phyloP scores from a whole-genome alignment of 2,329 filamentous ascomycete species.

The Penicillium palitans region DNA sequence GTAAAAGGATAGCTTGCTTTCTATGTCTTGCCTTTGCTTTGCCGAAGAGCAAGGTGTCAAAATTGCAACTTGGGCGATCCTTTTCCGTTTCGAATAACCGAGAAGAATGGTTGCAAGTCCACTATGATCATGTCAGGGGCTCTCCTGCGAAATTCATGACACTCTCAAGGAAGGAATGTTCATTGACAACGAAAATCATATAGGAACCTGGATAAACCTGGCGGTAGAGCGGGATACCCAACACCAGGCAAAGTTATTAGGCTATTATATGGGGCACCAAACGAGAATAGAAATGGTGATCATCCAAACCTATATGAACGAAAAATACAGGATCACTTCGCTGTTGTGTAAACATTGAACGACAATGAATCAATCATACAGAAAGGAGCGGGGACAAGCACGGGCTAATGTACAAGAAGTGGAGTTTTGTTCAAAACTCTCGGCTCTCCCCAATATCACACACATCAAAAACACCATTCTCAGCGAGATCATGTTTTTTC shows the following conservation, averaged over 20 bases:
- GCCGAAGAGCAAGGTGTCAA: too few relatives aligned
- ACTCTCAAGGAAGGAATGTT: not conserved
- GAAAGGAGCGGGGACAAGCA: not conserved
- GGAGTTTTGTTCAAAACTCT: conserved; percentile 58
- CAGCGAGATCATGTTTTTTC: conserved; percentile 63
- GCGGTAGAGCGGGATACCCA: too few relatives aligned
- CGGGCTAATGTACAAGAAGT: not conserved
- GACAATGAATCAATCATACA: not conserved
- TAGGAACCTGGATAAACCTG: too few relatives aligned
- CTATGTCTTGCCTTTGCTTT: too few relatives aligned
- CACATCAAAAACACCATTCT: conserved; percentile 75
- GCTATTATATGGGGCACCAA: not conserved
- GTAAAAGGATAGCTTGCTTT: too few relatives aligned
- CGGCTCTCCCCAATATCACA: conserved; percentile 82
- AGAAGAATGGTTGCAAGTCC: not conserved
- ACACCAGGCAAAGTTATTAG: too few relatives aligned
- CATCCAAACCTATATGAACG: not conserved
- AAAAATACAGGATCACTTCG: not conserved
- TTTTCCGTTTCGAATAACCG: too few relatives aligned
- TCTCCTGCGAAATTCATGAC: not conserved
- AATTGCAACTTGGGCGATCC: too few relatives aligned
- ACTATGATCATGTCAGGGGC: not conserved
- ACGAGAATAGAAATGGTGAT: not conserved
- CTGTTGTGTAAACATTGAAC: not conserved
- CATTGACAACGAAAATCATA: too few relatives aligned